Evolutionary conservation across 2,329 filamentous ascomycete genomes (phyloP), one percentile per base, ranked within the genome.

Genomic region (Beauveria varroae): DNA sequence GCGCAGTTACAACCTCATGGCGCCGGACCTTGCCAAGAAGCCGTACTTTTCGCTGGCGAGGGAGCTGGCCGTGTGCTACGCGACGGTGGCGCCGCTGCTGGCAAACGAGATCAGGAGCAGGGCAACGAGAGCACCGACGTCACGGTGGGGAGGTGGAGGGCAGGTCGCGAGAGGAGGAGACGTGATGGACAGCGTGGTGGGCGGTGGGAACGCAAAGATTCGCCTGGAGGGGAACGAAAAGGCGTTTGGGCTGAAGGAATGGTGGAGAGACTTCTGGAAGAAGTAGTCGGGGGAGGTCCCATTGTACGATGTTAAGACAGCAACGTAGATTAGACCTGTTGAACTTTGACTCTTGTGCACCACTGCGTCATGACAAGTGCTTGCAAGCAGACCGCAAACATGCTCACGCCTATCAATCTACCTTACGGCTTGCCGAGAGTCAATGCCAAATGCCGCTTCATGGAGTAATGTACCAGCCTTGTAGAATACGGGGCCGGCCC

Each of bases 1-100:
- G 8, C 85, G 95, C 28, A 90, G 90, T 16, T 99, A 99, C 78
- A 98, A 98, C 68, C 83, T 98, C 3, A 93, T 96, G 86, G 93
- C 95, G 0, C 95, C 95, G 0, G 88, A 91, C 60, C 81, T 96
- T 1, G 93, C 93, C 2, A 96, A 95, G 75, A 96, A 96, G 73
- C 91, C 93, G 0, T 98, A 98, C 73, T 92, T 91, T 70, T 87
- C 81, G 2, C 83, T 98, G 8, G 85, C 92, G 50, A 85, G 93
- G 54, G 95, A 99, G 74, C 80, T 98, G 18, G 81, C 81, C 34
- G 80, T 84, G 3, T 97, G 93, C 71, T 98, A 87, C 70, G 89
- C 91, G 0, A 93, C 96, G 63, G 87, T 96, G 1, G 93, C 93
- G 7, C 91, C 91, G 0, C 78, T 81, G 52, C 74, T 98, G 4